phyloP scores from a whole-genome alignment of 1,139 yeast species.

The Arxiozyma telluris region DNA sequence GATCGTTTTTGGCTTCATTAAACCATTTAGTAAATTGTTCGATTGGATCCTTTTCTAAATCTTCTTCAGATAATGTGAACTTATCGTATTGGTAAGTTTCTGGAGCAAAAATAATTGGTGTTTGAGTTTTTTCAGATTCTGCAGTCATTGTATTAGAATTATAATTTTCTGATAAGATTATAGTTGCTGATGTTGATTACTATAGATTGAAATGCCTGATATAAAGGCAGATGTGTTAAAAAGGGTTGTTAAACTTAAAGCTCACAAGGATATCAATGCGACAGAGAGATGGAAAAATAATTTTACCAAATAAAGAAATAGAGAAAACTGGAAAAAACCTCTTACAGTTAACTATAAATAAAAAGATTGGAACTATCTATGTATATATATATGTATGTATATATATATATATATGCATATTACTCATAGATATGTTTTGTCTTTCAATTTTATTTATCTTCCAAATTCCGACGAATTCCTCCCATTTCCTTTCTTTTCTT shows the following conservation, averaged over 20 bases:
- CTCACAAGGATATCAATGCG: too few species aligned
- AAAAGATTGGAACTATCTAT: not conserved
- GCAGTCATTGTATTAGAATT: constrained; percentile 12
- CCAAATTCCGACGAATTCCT: not conserved
- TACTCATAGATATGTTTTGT: too few species aligned
- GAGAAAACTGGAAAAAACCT: too few species aligned
- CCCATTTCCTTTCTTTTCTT: not conserved
- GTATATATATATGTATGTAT: too few species aligned
- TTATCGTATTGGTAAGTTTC: constrained; percentile 82
- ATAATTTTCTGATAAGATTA: too few species aligned
- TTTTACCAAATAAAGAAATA: too few species aligned
- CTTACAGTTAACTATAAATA: not conserved
- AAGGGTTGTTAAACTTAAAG: not conserved
- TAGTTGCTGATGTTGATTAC: not conserved
- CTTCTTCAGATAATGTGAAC: constrained; percentile 46
- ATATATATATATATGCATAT: too few species aligned
- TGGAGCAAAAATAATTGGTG: constrained; percentile 52
- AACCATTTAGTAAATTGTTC: constrained; percentile 80
- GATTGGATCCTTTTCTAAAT: constrained; percentile 55
- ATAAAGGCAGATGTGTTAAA: too few species aligned
- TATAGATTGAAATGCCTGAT: too few species aligned
- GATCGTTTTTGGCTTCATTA: constrained; percentile 55
- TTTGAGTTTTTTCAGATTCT: constrained; percentile 21
- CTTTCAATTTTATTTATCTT: not conserved
- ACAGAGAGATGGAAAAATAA: too few species aligned